A percentile compares a stretch with the other conserved stretches of the same genome.
Evolutionary conservation across 441 rosid species (phyloP).

Genomic region (Gossypium laxum): DNA sequence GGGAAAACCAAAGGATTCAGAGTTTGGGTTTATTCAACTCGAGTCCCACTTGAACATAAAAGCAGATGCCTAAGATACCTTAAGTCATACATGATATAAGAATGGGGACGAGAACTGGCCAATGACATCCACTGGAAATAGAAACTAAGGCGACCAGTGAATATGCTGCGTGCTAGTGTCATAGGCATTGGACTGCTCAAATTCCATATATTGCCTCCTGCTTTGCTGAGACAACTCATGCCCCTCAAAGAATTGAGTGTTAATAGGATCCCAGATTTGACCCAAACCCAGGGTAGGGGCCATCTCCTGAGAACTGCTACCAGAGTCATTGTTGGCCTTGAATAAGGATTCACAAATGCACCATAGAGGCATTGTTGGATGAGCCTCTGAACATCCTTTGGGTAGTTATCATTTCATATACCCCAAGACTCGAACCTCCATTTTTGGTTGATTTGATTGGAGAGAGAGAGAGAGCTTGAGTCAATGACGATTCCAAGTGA

Average conservation of each 20-base stretch:
- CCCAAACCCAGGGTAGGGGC: no score
- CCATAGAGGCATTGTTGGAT: no score
- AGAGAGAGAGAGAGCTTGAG: constrained; percentile 63
- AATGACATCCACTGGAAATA: neutral
- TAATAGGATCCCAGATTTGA: constrained; percentile 33
- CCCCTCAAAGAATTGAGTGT: constrained; percentile 34
- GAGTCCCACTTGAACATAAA: neutral
- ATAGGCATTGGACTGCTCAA: constrained; percentile 45
- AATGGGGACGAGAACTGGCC: neutral
- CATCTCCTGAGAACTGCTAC: no score
- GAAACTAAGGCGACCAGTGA: constrained; percentile 51
- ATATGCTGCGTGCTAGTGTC: constrained; percentile 46
- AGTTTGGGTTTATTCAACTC: neutral
- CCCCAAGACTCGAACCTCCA: no score
- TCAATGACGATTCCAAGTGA: constrained; percentile 22
- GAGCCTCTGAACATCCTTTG: no score
- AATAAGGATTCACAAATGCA: no score
- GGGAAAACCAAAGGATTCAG: neutral
- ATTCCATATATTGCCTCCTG: constrained; percentile 46
- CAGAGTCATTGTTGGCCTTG: no score
- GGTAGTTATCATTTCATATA: no score
- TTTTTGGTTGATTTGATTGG: no score
- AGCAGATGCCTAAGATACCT: neutral
- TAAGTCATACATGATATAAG: no score
- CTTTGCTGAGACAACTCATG: constrained; percentile 42